Conservation (phyloP, 768 basidiomycete genomes). For the Tulasnella sp. region DNA sequence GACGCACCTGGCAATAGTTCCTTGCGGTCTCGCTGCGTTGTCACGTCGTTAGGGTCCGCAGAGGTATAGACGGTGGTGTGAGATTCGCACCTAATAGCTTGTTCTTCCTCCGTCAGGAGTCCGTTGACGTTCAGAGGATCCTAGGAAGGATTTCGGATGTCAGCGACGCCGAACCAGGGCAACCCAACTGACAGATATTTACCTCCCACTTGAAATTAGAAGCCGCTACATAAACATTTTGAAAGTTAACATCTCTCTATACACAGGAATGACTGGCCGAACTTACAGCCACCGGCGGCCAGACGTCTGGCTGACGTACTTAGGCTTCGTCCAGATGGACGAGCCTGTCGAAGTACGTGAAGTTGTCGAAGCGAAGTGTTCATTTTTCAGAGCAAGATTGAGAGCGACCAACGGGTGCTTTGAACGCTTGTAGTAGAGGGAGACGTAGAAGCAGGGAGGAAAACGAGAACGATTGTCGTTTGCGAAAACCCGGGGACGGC, state of each 20-base stretch:
- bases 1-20: conserved; percentile 66
- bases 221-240: conserved; percentile 19
- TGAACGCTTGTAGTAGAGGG: neutral
- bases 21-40: conserved; percentile 62
- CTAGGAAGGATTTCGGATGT: conserved; percentile 33
- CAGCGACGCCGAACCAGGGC: neutral
- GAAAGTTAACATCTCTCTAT: neutral
- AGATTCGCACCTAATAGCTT: conserved; percentile 61
- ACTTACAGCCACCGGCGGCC: neutral
- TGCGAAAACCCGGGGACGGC: neutral
- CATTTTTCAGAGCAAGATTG: neutral
- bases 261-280: neutral
- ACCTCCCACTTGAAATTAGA: conserved; percentile 35
- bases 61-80: neutral
- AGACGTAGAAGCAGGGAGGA: neutral
- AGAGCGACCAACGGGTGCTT: neutral
- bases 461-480: neutral
- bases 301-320: neutral
- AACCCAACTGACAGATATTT: neutral
- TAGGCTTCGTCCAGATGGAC: neutral
- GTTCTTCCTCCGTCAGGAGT: conserved; percentile 81
- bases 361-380: neutral
- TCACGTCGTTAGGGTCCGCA: conserved; percentile 15
- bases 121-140: conserved; percentile 78
- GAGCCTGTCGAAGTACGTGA: neutral